A percentile compares a stretch with the other conserved stretches of the same genome.
These are phyloP conservation scores for Aureobasidium vineae DNA, from an alignment of 2,329 filamentous ascomycete genomes.

Conservation along the genomic window DNA sequence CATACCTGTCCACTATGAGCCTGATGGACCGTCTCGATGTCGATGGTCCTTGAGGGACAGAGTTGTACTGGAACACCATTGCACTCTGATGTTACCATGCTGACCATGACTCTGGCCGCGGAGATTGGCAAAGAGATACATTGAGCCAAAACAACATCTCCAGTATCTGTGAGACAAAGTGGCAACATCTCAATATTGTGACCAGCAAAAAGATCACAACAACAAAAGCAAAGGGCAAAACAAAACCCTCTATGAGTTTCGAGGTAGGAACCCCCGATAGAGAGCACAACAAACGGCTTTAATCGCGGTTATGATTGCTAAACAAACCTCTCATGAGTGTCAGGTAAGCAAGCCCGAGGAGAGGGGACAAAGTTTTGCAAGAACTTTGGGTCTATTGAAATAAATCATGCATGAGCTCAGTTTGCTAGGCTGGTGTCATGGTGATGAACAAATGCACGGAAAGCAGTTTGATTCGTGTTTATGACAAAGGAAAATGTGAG, in stretches of 20 bases:
- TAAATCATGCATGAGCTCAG: not conserved
- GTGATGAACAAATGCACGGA: not conserved
- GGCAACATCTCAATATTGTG: too few species aligned
- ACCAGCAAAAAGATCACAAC: not conserved
- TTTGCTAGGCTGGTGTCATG: not conserved
- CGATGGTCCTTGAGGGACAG: too few species aligned
- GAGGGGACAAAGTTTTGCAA: not conserved
- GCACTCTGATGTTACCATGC: too few species aligned
- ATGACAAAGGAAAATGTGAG: not conserved
- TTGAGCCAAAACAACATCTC: too few species aligned
- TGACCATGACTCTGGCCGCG: too few species aligned
- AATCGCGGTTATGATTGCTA: not conserved
- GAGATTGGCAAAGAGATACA: too few species aligned
- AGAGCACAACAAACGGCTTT: not conserved
- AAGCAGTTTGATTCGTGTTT: not conserved
- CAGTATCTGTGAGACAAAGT: too few species aligned
- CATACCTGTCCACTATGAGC: too few species aligned
- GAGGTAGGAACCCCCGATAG: not conserved
- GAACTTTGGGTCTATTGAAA: not conserved
- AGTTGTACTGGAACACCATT: too few species aligned
- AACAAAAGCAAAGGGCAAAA: not conserved
- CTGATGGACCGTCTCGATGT: too few species aligned
- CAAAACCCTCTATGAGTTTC: not conserved
- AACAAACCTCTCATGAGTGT: not conserved
- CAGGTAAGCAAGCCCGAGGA: not conserved